A percentile compares a stretch with the other conserved stretches of the same genome.
These are phyloP conservation scores for Pseudevernia furfuracea DNA, from an alignment of 495 filamentous ascomycete genomes.

Conservation along the genomic window DNA sequence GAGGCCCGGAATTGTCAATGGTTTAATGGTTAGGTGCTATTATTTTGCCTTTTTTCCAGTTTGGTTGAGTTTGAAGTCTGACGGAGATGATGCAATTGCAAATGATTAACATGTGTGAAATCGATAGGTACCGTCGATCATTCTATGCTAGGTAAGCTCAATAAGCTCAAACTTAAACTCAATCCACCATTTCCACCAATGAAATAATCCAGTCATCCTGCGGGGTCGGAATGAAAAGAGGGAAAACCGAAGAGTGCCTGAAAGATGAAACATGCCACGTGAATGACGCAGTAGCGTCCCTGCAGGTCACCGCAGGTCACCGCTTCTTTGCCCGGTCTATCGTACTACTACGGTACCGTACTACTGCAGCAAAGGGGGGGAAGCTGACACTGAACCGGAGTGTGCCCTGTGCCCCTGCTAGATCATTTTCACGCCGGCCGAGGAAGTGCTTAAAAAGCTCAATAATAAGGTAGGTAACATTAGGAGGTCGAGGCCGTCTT, in stretches of 20 bases:
- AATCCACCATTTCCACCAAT: not conserved
- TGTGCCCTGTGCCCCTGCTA: slow-evolving; percentile 1
- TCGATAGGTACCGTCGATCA: too few relatives aligned
- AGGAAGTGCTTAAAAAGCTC: not conserved
- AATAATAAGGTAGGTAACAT: too few relatives aligned
- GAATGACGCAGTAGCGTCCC: not conserved
- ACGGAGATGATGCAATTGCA: too few relatives aligned
- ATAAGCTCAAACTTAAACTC: too few relatives aligned
- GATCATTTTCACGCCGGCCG: not conserved
- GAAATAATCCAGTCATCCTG: not conserved
- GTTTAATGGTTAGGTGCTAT: too few relatives aligned
- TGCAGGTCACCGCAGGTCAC: not conserved
- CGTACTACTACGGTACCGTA: too few relatives aligned
- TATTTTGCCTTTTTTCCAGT: too few relatives aligned
- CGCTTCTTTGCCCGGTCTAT: not conserved
- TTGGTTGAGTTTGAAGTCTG: too few relatives aligned
- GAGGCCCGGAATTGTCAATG: too few relatives aligned
- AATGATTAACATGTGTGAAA: too few relatives aligned
- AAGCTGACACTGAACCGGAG: not conserved
- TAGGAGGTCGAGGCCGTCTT: not conserved
- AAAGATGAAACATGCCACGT: slow-evolving; percentile 3
- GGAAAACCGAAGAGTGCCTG: not conserved
- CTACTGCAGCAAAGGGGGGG: too few relatives aligned
- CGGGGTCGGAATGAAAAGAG: not conserved
- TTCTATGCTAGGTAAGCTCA: too few relatives aligned